These are phyloP conservation scores for Protomyces macrosporus DNA, from an alignment of 1,139 yeast species.

Conservation along the genomic window DNA sequence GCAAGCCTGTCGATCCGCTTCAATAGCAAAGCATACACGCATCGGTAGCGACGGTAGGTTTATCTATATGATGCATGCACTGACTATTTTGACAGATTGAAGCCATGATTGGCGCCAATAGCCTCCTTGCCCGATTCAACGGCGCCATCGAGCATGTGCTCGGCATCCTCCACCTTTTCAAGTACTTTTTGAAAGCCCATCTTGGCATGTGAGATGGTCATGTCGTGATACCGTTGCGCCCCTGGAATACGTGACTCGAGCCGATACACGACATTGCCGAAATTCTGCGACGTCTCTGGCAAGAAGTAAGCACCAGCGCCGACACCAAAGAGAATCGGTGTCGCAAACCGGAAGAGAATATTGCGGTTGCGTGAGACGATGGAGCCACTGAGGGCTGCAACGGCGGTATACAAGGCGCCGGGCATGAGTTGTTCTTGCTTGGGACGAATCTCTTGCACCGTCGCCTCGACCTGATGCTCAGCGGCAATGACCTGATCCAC, in stretches of 20 bases:
- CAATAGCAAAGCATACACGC: too few relatives aligned
- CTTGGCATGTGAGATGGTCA: conserved; percentile 16
- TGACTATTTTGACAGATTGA: conserved; percentile 15
- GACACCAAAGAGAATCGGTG: conserved; percentile 25
- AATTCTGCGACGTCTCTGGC: conserved; percentile 26
- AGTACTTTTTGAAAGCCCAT: conserved; percentile 14
- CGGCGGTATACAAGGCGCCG: conserved; percentile 26
- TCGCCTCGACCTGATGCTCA: conserved; percentile 19
- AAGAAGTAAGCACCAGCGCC: conserved; percentile 26
- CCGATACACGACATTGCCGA: conserved; percentile 21
- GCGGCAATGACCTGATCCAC: conserved; percentile 23
- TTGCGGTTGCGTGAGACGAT: conserved; percentile 27
- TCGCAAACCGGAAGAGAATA: conserved; percentile 20
- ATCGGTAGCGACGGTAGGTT: too few relatives aligned
- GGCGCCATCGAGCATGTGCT: conserved; percentile 19
- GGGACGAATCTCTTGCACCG: conserved; percentile 24
- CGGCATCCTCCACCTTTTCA: conserved; percentile 19
- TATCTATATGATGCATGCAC: too few relatives aligned
- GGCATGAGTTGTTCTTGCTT: conserved; percentile 24
- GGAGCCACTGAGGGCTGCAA: conserved; percentile 28
- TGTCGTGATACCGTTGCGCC: conserved; percentile 18
- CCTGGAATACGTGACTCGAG: conserved; percentile 16
- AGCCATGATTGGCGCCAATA: conserved; percentile 10
- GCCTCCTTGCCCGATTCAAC: conserved; percentile 15
- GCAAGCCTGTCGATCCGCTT: not conserved